Evolutionary conservation across 148 eudicot genomes (phyloP).

Genomic region (Spergularia marina): DNA sequence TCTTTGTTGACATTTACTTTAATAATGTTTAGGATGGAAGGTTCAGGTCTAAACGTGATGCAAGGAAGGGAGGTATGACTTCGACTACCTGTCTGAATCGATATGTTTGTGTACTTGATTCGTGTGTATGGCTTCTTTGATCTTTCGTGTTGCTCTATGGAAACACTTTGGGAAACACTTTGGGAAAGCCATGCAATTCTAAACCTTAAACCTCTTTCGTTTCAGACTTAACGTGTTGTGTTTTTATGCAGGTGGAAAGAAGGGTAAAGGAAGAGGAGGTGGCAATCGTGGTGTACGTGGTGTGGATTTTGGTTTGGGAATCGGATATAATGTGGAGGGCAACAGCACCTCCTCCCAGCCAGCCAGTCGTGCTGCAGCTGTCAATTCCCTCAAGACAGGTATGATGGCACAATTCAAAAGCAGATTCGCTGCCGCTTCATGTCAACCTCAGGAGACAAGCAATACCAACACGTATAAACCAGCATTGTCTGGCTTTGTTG

Average conservation of each 20-base stretch:
- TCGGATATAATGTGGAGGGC: conserved; percentile 75
- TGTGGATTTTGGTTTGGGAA: conserved; percentile 93
- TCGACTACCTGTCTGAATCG: neutral
- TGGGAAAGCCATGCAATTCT: neutral
- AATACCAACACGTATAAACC: conserved; percentile 42
- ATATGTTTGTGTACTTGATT: neutral
- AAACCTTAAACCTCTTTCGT: neutral
- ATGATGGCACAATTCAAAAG: conserved; percentile 74
- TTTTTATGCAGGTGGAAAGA: conserved; percentile 78
- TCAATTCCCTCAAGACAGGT: conserved; percentile 76
- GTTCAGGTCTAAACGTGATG: conserved; percentile 95
- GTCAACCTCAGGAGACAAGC: conserved; percentile 44
- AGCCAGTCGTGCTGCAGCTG: conserved; percentile 65
- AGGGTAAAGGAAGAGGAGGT: conserved; percentile 81
- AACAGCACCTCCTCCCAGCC: conserved; percentile 42
- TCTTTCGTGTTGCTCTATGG: neutral
- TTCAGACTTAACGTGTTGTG: neutral
- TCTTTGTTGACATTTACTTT: conserved; percentile 44
- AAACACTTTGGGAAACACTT: neutral
- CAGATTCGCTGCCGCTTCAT: conserved; percentile 83
- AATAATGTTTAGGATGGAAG: conserved; percentile 79
- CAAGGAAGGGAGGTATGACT: conserved; percentile 91
- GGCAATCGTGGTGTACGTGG: conserved; percentile 89
- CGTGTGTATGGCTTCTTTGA: conserved; percentile 2
- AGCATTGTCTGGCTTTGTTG: conserved; percentile 71